phyloP scores from a whole-genome alignment of 176 grass and related monocot species.

The Bothriochloa decipiens region DNA sequence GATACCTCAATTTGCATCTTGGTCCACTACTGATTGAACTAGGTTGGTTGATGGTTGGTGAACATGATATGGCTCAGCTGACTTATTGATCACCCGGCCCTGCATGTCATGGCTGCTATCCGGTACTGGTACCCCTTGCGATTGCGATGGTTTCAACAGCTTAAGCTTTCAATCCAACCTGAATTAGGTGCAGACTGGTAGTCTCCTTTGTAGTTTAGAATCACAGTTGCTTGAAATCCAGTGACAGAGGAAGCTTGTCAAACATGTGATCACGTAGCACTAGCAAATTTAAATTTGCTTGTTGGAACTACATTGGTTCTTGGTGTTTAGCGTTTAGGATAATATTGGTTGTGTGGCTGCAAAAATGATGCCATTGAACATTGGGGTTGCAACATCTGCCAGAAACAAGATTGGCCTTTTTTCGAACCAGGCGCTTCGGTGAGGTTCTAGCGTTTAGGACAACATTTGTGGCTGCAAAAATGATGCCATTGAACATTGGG shows the following conservation, averaged over 20 bases:
- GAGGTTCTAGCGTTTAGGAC: no score
- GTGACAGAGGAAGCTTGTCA: background rate
- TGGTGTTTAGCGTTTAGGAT: background rate
- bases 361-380: background rate
- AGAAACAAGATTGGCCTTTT: no score
- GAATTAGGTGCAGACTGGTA: no score
- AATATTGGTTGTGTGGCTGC: no score
- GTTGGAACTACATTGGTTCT: background rate
- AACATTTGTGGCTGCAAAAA: no score
- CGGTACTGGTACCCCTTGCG: background rate
- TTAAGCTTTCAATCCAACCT: slow-evolving; percentile 20
- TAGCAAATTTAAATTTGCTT: background rate
- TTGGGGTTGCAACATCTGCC: no score
- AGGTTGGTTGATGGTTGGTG: slow-evolving; percentile 36
- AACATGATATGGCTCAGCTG: slow-evolving; percentile 3
- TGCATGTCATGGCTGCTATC: background rate
- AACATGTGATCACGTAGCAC: background rate
- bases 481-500: no score
- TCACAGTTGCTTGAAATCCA: no score
- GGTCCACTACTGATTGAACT: background rate
- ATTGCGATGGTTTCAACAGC: background rate
- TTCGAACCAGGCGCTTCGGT: no score
- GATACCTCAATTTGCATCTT: background rate
- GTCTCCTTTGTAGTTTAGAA: no score
- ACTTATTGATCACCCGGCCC: slow-evolving; percentile 4